Base-by-base conservation (phyloP, 1,284 basidiomycete species). In the Cutaneotrichosporon spelunceum region DNA sequence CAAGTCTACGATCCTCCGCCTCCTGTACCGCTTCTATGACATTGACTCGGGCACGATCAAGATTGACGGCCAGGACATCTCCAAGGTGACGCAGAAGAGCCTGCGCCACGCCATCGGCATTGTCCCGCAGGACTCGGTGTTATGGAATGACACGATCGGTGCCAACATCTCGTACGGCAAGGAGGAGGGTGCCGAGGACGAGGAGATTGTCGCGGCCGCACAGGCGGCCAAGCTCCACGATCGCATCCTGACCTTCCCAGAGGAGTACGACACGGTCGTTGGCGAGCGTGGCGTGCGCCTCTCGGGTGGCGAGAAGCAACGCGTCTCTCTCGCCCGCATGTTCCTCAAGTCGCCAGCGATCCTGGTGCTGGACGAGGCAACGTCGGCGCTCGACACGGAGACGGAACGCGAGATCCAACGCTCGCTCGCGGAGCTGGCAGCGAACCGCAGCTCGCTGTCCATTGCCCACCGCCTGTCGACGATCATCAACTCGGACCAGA, bases 211-310 rank as follows among this genome's bases (percentile, higher is more conserved):
- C 59, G 86, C 86, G 65, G 95, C 88, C 4, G 88, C 93, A 48
- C 82, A 82, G 76, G 88, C 89, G 74, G 95, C 96, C 26, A 90
- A 89, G 70, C 88, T 98, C 23, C 89, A 94, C 70, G 82, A 89
- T 16, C 87, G 91, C 36, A 86, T 99, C 56, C 80, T 84, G 81
- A 82, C 85, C 42, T 81, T 99, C 52, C 91, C 93, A 0, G 89
- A 94, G 36, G 68, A 59, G 53, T 99, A 97, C 79, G 76, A 80
- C 53, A 98, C 95, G 6, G 87, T 89, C 69, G 96, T 99, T 3
- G 96, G 95, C 0, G 95, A 99, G 79, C 82, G 95, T n/a, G 95
- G 95, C 2, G 78, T 97, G 69, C 95, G 98, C 90, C 90, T 99
- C 53, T 93, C 90, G n/a, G 95, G 95, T 0, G 95, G 96, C 0